These are phyloP conservation scores for Ophiostoma montium DNA, from an alignment of 2,329 filamentous ascomycete genomes.

Conservation along the genomic window DNA sequence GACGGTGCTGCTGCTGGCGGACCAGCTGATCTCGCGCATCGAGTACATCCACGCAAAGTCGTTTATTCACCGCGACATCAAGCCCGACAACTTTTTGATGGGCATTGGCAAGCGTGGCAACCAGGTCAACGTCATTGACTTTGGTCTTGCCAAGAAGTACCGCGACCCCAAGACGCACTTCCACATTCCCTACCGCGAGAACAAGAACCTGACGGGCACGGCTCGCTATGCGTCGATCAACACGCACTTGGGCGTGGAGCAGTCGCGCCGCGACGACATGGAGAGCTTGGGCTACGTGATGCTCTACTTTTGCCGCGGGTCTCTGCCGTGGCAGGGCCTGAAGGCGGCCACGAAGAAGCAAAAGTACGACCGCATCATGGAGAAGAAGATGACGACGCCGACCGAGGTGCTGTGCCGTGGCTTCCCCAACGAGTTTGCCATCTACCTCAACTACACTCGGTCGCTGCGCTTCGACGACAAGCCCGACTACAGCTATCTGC, in stretches of 20 bases:
- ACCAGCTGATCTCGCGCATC: conserved; percentile 97
- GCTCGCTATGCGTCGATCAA: conserved; percentile 98
- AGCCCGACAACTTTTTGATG: conserved; percentile 99
- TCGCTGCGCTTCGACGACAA: conserved; percentile 99
- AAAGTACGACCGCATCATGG: conserved; percentile 99
- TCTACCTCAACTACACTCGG: conserved; percentile 98
- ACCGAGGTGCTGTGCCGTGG: conserved; percentile 97
- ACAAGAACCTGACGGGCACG: conserved; percentile 99
- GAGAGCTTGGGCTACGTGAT: conserved; percentile 98
- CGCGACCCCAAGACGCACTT: conserved; percentile 99
- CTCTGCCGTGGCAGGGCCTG: conserved; percentile 45
- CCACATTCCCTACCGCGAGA: conserved; percentile 99
- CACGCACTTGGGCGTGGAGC: conserved; percentile 94
- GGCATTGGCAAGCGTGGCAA: conserved; percentile 98
- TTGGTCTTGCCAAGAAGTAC: conserved; percentile 98
- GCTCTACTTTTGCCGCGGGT: conserved; percentile 99
- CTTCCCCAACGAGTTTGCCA: conserved; percentile 98
- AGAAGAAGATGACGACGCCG: conserved; percentile 99
- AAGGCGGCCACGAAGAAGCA: conserved; percentile 31
- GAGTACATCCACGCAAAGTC: conserved; percentile 99
- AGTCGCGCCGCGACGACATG: conserved; percentile 99
- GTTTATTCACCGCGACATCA: conserved; percentile 99
- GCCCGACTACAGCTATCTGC: conserved; percentile 98
- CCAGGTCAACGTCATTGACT: conserved; percentile 98
- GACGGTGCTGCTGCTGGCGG: conserved; percentile 89